These are phyloP conservation scores for Massarina eburnea DNA, from an alignment of 2,329 filamentous ascomycete species.

Conservation along the genomic window DNA sequence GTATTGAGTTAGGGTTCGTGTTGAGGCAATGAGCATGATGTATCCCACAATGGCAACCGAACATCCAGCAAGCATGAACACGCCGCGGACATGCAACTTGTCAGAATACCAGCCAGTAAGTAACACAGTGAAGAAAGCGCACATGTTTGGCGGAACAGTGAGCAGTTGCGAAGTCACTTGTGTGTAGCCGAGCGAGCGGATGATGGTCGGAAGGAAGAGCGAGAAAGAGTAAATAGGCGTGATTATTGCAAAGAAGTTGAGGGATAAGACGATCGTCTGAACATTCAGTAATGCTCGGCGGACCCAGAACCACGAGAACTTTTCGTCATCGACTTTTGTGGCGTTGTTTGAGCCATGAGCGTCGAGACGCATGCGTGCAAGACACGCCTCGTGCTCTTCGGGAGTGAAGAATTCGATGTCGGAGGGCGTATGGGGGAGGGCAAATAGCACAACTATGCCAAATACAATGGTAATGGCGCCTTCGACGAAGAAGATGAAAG, in stretches of 20 bases:
- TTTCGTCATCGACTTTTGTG: constrained; percentile 40
- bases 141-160: constrained; percentile 48
- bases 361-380: constrained; percentile 32
- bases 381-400: constrained; percentile 29
- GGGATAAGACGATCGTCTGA: constrained; percentile 44
- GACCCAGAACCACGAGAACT: constrained; percentile 48
- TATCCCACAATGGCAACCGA: constrained; percentile 51
- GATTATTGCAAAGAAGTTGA: constrained; percentile 42
- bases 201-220: constrained; percentile 44
- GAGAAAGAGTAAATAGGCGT: constrained; percentile 51
- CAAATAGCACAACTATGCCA: constrained; percentile 53
- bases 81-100: constrained; percentile 37
- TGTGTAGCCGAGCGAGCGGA: constrained; percentile 41
- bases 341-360: constrained; percentile 23
- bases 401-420: constrained; percentile 36
- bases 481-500: constrained; percentile 41
- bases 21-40: constrained; percentile 54
- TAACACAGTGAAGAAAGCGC: constrained; percentile 39
- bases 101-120: constrained; percentile 51
- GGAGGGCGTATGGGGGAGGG: constrained; percentile 52
- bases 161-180: constrained; percentile 44
- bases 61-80: constrained; percentile 55
- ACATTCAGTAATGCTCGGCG: constrained; percentile 31
- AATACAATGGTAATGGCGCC: constrained; percentile 31
- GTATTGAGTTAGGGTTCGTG: constrained; percentile 40